Evolutionary conservation across 257 asterid species (phyloP), one percentile per base, ranked within the genome.

Genomic region (Osmanthus fragrans): DNA sequence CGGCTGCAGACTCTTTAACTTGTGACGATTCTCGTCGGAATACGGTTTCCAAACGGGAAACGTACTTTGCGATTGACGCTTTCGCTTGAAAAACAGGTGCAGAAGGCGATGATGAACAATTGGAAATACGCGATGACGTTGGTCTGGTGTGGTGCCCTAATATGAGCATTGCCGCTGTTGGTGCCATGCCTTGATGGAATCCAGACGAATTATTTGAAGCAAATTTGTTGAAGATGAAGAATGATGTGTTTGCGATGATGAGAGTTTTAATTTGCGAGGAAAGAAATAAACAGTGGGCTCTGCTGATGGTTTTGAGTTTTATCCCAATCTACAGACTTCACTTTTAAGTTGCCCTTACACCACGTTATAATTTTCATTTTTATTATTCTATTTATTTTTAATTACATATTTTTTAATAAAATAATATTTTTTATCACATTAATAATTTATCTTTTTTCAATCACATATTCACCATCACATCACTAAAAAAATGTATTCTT

Each of bases 91-190:
- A n/a, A 60, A 40, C 58, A 6, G 27, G 68, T 0, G 32, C 32
- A 4, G 86, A 72, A 16, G 79, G 69, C 54, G 81, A 68, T 4
- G 85, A 21, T 7, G 82, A 36, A 7, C 85, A 63, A 1, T 72
- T 85, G 11, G 85, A 23, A 21, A 65, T 60, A 5, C 70, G 80
- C 3, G 78, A 15, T 7, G 81, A 36, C 7, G 63, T 58, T 7
- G 75, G 49, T 16, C 78, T 78, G 58, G 76, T 81, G 25, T 78
- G 89, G 73, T 73, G 86, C 78, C 82, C 19, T 29, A 87, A 75
- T 47, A 87, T 81, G 74, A 87, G 82, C 94, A 81, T 87, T 67
- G 92, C 89, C 45, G 92, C 92, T 51, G 87, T 89, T 3, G 90
- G 94, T 66, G 90, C 87, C 92, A 88, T 89, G 29, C 15, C 18